Evolutionary conservation across 2,329 filamentous ascomycete species (phyloP).

Genomic region (Coniochaeta ligniaria): DNA sequence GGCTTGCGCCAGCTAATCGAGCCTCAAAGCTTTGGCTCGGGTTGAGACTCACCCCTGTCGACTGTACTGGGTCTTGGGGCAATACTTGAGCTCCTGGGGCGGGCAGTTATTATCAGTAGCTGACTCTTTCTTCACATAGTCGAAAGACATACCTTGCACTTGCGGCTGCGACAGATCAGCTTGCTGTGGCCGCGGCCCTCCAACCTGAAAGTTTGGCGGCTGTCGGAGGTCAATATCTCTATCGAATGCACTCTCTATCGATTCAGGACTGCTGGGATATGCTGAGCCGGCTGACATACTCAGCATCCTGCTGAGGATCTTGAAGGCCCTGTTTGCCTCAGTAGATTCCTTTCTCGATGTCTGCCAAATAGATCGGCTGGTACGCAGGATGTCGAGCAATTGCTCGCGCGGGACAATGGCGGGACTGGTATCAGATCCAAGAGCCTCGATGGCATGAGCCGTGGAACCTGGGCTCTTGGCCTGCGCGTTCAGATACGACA

Average conservation of each 20-base stretch:
- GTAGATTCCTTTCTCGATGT: slow-evolving; percentile 13
- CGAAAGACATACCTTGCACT: not conserved
- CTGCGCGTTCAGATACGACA: slow-evolving; percentile 11
- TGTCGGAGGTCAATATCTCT: not conserved
- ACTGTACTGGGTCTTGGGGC: not conserved
- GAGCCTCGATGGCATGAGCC: not conserved
- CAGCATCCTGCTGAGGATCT: slow-evolving; percentile 23
- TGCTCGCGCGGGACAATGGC: slow-evolving; percentile 14
- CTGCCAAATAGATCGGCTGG: slow-evolving; percentile 20
- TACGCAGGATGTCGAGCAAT: slow-evolving; percentile 18
- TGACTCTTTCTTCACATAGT: not conserved
- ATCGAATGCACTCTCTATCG: slow-evolving; percentile 3
- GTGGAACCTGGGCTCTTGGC: slow-evolving; percentile 6
- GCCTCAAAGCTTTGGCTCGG: not conserved
- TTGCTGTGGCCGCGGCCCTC: not conserved
- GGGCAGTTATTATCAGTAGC: not conserved
- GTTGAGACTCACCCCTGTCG: not conserved
- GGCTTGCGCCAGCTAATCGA: not conserved
- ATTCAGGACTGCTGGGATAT: slow-evolving; percentile 17
- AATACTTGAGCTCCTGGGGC: not conserved
- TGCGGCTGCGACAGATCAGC: not conserved
- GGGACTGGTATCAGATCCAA: slow-evolving; percentile 2
- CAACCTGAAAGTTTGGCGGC: not conserved
- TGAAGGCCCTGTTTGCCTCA: slow-evolving; percentile 21
- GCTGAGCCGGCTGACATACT: slow-evolving; percentile 15